phyloP scores from a whole-genome alignment of 2,329 filamentous ascomycete genomes.

The Harringtonia aguacate region DNA sequence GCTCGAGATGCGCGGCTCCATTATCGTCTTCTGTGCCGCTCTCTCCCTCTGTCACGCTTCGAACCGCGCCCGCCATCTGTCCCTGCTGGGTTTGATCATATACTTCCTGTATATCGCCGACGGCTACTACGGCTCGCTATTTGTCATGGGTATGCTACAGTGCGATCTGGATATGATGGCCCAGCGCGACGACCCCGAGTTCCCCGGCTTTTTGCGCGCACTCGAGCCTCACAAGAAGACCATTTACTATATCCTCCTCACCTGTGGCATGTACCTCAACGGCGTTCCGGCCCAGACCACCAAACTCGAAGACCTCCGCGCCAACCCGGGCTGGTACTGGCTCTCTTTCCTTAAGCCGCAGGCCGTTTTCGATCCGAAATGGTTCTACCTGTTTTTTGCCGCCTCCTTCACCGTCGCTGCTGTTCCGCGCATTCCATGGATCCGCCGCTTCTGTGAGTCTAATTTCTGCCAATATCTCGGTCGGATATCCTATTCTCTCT shows the following conservation, averaged over 20 bases:
- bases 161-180: conserved; percentile 50
- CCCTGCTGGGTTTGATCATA: conserved; percentile 39
- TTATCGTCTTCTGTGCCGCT: conserved; percentile 48
- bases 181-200: conserved; percentile 24
- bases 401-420: conserved; percentile 44
- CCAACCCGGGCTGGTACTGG: conserved; percentile 49
- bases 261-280: conserved; percentile 43
- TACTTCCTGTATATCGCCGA: conserved; percentile 62
- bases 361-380: conserved; percentile 55
- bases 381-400: conserved; percentile 57
- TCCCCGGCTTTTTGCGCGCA: conserved; percentile 36
- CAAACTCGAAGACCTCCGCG: conserved; percentile 36
- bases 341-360: conserved; percentile 53
- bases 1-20: conserved; percentile 51
- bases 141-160: conserved; percentile 49
- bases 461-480: conserved; percentile 51
- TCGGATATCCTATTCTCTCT: conserved; percentile 50
- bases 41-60: conserved; percentile 47
- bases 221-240: conserved; percentile 36
- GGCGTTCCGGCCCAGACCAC: conserved; percentile 45
- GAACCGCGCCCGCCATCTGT: conserved; percentile 41
- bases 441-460: conserved; percentile 48
- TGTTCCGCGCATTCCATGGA: conserved; percentile 44
- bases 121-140: conserved; percentile 51
- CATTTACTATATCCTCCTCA: conserved; percentile 42